Percentiles rank a stretch among this genome's conserved stretches.
Conservation (phyloP, 2,329 filamentous ascomycete genomes). For the Calycina marina region DNA sequence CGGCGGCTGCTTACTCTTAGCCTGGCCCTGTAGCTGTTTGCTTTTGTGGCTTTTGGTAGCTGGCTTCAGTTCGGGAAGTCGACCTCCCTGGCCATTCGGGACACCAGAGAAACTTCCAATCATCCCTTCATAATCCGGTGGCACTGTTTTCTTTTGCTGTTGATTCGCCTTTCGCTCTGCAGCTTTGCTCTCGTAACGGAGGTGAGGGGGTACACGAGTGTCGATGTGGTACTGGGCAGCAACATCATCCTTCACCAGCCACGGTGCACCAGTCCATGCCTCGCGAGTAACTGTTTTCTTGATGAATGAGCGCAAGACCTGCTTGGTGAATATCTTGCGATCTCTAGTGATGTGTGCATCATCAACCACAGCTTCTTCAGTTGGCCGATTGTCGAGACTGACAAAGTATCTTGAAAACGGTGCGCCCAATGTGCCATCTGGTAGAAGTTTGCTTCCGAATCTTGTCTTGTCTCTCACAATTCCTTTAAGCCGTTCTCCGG, state of each 20-base stretch:
- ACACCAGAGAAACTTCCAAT: slow-evolving; percentile 21
- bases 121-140: slow-evolving; percentile 22
- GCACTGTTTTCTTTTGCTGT: slow-evolving; percentile 37
- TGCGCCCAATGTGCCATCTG: slow-evolving; percentile 55
- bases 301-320: slow-evolving; percentile 83
- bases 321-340: slow-evolving; percentile 85
- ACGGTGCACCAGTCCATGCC: slow-evolving; percentile 90
- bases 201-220: slow-evolving; percentile 68
- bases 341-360: slow-evolving; percentile 75
- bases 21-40: slow-evolving; percentile 33
- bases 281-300: slow-evolving; percentile 89
- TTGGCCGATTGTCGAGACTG: slow-evolving; percentile 50
- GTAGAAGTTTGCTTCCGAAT: slow-evolving; percentile 45
- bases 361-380: slow-evolving; percentile 64
- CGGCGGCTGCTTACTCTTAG: slow-evolving; percentile 26
- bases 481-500: slow-evolving; percentile 56
- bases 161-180: slow-evolving; percentile 62
- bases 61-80: slow-evolving; percentile 60
- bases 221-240: slow-evolving; percentile 76
- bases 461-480: slow-evolving; percentile 75
- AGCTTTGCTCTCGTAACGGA: slow-evolving; percentile 68
- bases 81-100: slow-evolving; percentile 31
- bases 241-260: slow-evolving; percentile 80
- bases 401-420: slow-evolving; percentile 73
- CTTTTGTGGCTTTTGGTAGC: slow-evolving; percentile 54